Percentiles rank a stretch among this genome's conserved stretches.
These are phyloP conservation scores for Antarctomyces pellizariae DNA, from an alignment of 495 filamentous ascomycete genomes.

Conservation along the genomic window DNA sequence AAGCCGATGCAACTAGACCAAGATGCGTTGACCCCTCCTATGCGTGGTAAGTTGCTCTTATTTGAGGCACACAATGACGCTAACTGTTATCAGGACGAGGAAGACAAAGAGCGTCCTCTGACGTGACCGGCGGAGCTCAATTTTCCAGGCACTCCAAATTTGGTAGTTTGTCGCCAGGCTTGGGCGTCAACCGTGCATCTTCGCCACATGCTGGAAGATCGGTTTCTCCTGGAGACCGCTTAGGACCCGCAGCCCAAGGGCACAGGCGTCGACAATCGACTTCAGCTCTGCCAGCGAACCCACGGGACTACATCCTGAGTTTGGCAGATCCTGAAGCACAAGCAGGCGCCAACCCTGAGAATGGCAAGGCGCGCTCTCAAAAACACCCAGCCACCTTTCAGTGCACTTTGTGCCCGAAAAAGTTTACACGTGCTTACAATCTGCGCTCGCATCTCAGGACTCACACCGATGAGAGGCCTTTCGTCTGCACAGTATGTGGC, in stretches of 20 bases:
- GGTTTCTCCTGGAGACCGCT: slow-evolving; percentile 42
- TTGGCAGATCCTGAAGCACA: slow-evolving; percentile 74
- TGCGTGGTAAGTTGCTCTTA: slow-evolving; percentile 64
- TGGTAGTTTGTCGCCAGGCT: slow-evolving; percentile 17
- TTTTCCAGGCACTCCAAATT: slow-evolving; percentile 27
- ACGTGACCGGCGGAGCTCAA: no score
- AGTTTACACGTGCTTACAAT: slow-evolving; percentile 77
- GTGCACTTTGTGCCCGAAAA: slow-evolving; percentile 65
- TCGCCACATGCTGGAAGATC: slow-evolving; percentile 31
- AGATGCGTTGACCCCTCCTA: slow-evolving; percentile 66
- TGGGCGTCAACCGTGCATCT: slow-evolving; percentile 17
- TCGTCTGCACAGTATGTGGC: slow-evolving; percentile 87
- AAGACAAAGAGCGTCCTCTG: slow-evolving; percentile 49
- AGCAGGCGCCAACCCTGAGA: slow-evolving; percentile 29
- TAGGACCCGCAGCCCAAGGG: slow-evolving; percentile 33
- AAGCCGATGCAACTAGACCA: slow-evolving; percentile 37
- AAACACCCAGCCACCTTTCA: slow-evolving; percentile 92
- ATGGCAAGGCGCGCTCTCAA: slow-evolving; percentile 45
- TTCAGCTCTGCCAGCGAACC: slow-evolving; percentile 59
- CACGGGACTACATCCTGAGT: slow-evolving; percentile 83
- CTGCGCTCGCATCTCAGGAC: slow-evolving; percentile 78
- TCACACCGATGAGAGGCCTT: slow-evolving; percentile 79
- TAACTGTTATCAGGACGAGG: slow-evolving; percentile 22
- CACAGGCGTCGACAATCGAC: slow-evolving; percentile 59
- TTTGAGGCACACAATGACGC: no score